Evolutionary conservation across 176 grass and related monocot genomes (phyloP).

Genomic region (Carex littledalei): DNA sequence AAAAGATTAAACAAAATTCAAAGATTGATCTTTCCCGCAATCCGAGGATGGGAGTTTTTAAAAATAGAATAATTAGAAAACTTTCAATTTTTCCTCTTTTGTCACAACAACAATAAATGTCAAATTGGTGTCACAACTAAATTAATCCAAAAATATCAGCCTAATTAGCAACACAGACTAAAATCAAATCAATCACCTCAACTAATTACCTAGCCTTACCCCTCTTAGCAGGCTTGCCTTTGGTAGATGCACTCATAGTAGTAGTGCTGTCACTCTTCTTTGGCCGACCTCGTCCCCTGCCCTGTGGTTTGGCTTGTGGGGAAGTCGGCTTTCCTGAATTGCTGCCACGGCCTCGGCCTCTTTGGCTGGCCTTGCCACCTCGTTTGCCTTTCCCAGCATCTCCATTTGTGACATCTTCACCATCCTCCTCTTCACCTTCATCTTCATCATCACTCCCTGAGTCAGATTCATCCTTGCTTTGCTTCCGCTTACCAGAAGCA

Average conservation of each 20-base stretch:
- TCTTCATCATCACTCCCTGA: slow-evolving; percentile 41
- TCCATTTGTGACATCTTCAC: slow-evolving; percentile 37
- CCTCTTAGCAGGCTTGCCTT: slow-evolving; percentile 36
- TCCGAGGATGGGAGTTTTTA: not conserved
- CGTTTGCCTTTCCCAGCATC: slow-evolving; percentile 36
- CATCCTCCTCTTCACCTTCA: slow-evolving; percentile 37
- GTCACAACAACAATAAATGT: not conserved
- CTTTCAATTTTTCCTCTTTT: not conserved
- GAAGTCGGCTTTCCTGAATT: slow-evolving; percentile 30
- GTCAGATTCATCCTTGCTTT: slow-evolving; percentile 62
- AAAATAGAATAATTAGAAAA: not conserved
- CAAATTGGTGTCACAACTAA: not conserved
- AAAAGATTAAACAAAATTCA: not conserved
- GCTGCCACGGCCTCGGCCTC: slow-evolving; percentile 59
- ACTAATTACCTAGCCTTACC: slow-evolving; percentile 33
- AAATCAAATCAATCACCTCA: not conserved
- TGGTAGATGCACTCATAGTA: slow-evolving; percentile 30
- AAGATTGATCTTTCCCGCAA: not conserved
- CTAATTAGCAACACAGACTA: slow-evolving; percentile 19
- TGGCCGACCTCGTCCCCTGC: slow-evolving; percentile 57
- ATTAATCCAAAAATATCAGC: not conserved
- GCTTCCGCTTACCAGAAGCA: slow-evolving; percentile 62
- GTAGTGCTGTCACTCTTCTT: slow-evolving; percentile 44
- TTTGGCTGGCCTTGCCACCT: slow-evolving; percentile 47
- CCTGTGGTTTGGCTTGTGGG: slow-evolving; percentile 33